phyloP scores from a whole-genome alignment of 306 rosid species.

The Cicer cuneatum region DNA sequence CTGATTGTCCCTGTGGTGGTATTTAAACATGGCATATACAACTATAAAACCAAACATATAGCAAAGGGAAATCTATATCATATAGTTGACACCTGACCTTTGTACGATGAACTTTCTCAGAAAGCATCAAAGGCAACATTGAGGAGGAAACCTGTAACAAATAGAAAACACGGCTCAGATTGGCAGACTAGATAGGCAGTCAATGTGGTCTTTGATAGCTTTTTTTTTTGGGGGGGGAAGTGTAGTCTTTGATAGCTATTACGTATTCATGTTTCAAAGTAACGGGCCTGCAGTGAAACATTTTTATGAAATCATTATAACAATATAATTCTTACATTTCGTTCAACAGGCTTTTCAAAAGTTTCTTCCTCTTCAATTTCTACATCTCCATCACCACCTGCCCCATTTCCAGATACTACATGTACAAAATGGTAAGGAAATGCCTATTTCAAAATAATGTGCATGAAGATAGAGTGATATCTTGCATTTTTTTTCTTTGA shows the following conservation, averaged over 20 bases:
- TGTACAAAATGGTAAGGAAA: slow-evolving; percentile 39
- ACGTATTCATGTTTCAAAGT: slow-evolving; percentile 20
- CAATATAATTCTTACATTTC: slow-evolving; percentile 61
- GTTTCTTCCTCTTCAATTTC: slow-evolving; percentile 68
- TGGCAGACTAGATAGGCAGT: slow-evolving; percentile 35
- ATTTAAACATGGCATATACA: slow-evolving; percentile 23
- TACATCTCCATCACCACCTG: slow-evolving; percentile 54
- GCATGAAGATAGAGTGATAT: slow-evolving; percentile 31
- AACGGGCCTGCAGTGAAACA: slow-evolving; percentile 27
- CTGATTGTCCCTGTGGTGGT: slow-evolving; percentile 18
- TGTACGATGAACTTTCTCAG: slow-evolving; percentile 84
- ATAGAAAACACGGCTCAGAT: slow-evolving; percentile 43
- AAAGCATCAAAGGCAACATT: slow-evolving; percentile 83
- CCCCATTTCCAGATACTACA: slow-evolving; percentile 44
- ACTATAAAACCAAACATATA: slow-evolving; percentile 19
- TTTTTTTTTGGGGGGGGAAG: too few relatives aligned
- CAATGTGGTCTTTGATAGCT: slow-evolving; percentile 30
- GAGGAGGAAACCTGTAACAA: slow-evolving; percentile 74
- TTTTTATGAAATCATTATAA: slow-evolving; percentile 16
- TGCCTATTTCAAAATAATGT: slow-evolving; percentile 7
- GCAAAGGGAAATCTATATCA: slow-evolving; percentile 34
- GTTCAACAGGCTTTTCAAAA: slow-evolving; percentile 57
- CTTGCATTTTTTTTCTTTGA: background rate
- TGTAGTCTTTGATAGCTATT: slow-evolving; percentile 31
- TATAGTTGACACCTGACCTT: slow-evolving; percentile 63